Conservation (phyloP, 2,329 filamentous ascomycete species). For the Hymenoscyphus fructigenus region DNA sequence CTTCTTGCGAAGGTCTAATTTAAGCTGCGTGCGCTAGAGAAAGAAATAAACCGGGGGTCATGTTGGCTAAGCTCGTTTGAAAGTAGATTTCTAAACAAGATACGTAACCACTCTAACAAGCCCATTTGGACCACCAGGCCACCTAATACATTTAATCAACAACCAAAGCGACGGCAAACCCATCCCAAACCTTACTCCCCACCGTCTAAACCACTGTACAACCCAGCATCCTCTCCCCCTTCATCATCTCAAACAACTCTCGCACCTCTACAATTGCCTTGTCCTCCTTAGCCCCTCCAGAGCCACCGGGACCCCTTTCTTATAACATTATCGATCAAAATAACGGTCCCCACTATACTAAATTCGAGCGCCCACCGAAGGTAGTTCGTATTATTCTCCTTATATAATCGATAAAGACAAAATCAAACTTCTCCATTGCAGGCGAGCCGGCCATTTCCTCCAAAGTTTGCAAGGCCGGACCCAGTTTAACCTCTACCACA, state of each 20-base stretch:
- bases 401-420: constrained; percentile 55
- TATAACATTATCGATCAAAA: constrained; percentile 56
- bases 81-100: no score
- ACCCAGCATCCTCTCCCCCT: constrained; percentile 22
- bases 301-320: constrained; percentile 46
- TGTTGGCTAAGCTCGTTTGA: no score
- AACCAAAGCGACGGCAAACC: constrained; percentile 19
- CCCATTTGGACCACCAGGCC: background rate
- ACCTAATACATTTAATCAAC: background rate
- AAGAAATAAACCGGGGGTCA: no score
- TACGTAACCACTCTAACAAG: no score
- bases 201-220: constrained; percentile 22
- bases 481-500: constrained; percentile 46
- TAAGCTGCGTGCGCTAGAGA: no score
- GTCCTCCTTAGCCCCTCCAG: constrained; percentile 36
- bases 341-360: constrained; percentile 48
- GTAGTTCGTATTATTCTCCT: constrained; percentile 49
- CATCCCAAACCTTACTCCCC: constrained; percentile 25
- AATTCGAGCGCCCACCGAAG: constrained; percentile 42
- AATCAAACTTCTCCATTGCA: constrained; percentile 48
- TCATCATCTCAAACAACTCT: constrained; percentile 22
- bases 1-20: no score
- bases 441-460: constrained; percentile 11
- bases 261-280: constrained; percentile 11
- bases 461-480: constrained; percentile 45